Conservation (phyloP, 2,329 filamentous ascomycete species). For the Colletotrichum higginsianum region DNA sequence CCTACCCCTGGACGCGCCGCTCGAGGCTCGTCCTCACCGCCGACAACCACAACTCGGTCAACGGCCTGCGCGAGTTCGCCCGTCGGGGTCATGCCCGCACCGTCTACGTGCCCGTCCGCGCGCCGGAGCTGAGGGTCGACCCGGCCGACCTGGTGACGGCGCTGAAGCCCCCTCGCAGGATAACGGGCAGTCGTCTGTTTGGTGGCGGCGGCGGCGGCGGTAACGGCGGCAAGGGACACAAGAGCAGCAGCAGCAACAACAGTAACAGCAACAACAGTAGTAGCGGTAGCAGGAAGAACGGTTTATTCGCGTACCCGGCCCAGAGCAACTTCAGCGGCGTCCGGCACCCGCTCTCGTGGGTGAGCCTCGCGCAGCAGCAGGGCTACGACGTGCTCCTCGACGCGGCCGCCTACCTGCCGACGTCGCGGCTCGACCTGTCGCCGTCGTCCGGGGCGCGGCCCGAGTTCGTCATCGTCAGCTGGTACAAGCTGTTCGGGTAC, state of each 20-base stretch:
- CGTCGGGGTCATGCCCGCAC: constrained; percentile 46
- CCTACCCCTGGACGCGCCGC: constrained; percentile 52
- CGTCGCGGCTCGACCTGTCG: constrained; percentile 52
- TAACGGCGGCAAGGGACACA: not conserved
- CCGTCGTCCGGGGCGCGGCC: constrained; percentile 47
- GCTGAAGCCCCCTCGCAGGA: constrained; percentile 39
- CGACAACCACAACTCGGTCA: constrained; percentile 61
- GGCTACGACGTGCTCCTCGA: constrained; percentile 60
- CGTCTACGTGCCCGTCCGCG: constrained; percentile 50
- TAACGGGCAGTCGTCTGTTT: too few relatives aligned
- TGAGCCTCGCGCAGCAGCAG: constrained; percentile 51
- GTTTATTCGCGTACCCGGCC: constrained; percentile 62
- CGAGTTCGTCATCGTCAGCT: constrained; percentile 57
- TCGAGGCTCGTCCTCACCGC: constrained; percentile 53
- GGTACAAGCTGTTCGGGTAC: constrained; percentile 60
- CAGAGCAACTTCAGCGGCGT: constrained; percentile 63
- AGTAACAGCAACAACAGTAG: too few relatives aligned
- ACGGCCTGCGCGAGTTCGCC: constrained; percentile 57
- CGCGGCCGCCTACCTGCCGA: constrained; percentile 58
- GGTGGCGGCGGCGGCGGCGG: too few relatives aligned
- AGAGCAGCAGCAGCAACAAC: too few relatives aligned
- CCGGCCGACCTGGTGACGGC: constrained; percentile 45
- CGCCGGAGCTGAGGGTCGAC: constrained; percentile 50
- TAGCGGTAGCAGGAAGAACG: constrained; percentile 11
- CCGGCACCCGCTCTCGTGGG: constrained; percentile 57